Evolutionary conservation across 768 basidiomycete genomes (phyloP), one percentile per base, ranked within the genome.

Genomic region (Russula olivacea): DNA sequence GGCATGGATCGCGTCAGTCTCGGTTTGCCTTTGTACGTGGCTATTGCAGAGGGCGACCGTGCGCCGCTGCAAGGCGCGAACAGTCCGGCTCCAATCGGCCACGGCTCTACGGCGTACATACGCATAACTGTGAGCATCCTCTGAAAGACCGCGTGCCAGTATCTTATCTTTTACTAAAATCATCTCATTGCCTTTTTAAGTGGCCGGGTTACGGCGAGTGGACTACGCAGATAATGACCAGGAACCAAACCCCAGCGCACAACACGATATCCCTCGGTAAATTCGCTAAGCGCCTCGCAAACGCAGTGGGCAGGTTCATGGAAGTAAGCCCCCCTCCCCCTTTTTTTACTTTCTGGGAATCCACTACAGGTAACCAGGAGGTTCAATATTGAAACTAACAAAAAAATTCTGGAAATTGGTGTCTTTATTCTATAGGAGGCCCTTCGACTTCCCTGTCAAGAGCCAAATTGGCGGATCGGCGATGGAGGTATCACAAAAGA

Each of bases 141-240:
- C 36, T 36, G 4, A 38, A 38, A 38, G 9, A 34, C 9, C 34
- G 34, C 11, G 34, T 11, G 34, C 38, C 14, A 40, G 38, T 40
- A 45, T 21, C 19, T 12, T 10, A 28, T 28, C 28, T 17, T n/a
- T 23, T 6, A 45, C 17, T 54, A 32, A 36, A 12, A 28, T 28
- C 28, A 4, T 28, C 4, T 2, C 28, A 28, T n/a, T n/a, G n/a
- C 28, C 28, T 28, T 11, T 11, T 43, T 11, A n/a, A 65, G 64
- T 65, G 64, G 64, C 64, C 61, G 1, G 64, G 64, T 2, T 65
- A 65, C 23, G 11, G 4, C 10, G 41, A 52, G 8, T 63, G 55
- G 61, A 9, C 8, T 11, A 63, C 25, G 2, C 64, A 65, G 43
- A 56, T 65, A 9, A 63, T 53, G 23, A 63, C 64, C 40, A 43